Evolutionary conservation across 306 rosid genomes (phyloP).

Genomic region (Glycine tomentella): DNA sequence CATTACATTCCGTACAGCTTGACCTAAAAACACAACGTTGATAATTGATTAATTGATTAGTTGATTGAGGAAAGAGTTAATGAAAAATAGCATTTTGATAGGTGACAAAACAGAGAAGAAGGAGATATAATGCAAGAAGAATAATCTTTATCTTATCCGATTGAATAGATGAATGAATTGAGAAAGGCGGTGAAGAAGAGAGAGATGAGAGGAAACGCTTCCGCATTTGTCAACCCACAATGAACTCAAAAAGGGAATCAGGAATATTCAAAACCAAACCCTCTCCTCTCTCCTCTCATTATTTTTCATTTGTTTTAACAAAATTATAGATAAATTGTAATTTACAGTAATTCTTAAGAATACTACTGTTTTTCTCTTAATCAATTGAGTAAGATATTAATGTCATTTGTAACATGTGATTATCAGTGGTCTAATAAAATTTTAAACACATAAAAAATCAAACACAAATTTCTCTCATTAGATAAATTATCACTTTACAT

Average conservation of each 20-base stretch:
- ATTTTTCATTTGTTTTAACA: too few species aligned
- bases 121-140: background rate
- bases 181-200: background rate
- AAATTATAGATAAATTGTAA: too few species aligned
- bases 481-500: too few species aligned
- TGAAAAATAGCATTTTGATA: background rate
- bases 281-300: background rate
- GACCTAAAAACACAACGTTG: background rate
- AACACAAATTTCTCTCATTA: too few species aligned
- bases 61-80: background rate
- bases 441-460: too few species aligned
- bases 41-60: background rate
- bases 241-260: slow-evolving; percentile 54
- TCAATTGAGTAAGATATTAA: too few species aligned
- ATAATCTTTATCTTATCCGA: slow-evolving; percentile 62
- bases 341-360: too few species aligned
- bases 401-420: too few species aligned
- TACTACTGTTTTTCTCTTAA: too few species aligned
- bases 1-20: background rate
- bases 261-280: slow-evolving; percentile 61
- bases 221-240: slow-evolving; percentile 61
- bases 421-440: too few species aligned
- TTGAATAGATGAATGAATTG: background rate
- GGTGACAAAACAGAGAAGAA: background rate
- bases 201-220: slow-evolving; percentile 14